Evolutionary conservation across 495 filamentous ascomycete species (phyloP).

Genomic region (Trichoderma asperelloides): DNA sequence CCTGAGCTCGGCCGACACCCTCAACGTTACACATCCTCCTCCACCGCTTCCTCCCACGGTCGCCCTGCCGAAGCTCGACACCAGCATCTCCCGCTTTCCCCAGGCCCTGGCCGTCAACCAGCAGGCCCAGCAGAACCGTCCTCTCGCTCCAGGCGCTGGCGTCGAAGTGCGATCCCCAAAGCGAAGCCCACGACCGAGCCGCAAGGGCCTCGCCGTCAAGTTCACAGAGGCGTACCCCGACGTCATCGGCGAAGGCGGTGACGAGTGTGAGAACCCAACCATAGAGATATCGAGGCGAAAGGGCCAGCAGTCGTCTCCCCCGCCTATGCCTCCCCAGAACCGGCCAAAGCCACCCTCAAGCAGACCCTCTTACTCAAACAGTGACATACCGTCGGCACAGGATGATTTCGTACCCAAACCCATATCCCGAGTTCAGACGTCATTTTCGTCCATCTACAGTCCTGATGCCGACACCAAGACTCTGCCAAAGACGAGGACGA

Average conservation of each 20-base stretch:
- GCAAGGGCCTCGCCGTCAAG: conserved; percentile 58
- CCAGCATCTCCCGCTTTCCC: conserved; percentile 34
- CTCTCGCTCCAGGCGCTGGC: conserved; percentile 18
- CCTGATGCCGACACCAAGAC: conserved; percentile 16
- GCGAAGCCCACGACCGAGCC: conserved; percentile 20
- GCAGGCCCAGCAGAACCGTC: conserved; percentile 22
- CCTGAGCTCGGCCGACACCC: conserved; percentile 32
- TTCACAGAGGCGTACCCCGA: conserved; percentile 61
- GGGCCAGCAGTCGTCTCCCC: conserved; percentile 22
- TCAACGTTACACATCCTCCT: conserved; percentile 30
- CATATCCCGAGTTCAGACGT: conserved; percentile 41
- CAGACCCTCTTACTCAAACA: conserved; percentile 13
- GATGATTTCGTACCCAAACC: conserved; percentile 27
- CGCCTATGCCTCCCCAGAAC: conserved; percentile 17
- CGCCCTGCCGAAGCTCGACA: conserved; percentile 37
- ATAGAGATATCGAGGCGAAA: conserved; percentile 55
- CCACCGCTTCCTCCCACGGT: conserved; percentile 26
- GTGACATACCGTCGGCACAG: conserved; percentile 15
- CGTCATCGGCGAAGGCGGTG: conserved; percentile 79
- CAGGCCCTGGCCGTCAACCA: conserved; percentile 29
- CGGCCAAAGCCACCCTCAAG: conserved; percentile 12
- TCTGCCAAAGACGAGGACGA: conserved; percentile 6
- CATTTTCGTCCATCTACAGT: conserved; percentile 25
- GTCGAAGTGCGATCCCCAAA: conserved; percentile 20
- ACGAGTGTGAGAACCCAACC: conserved; percentile 63